Evolutionary conservation across 306 rosid genomes (phyloP).

Genomic region (Spatholobus suberectus): DNA sequence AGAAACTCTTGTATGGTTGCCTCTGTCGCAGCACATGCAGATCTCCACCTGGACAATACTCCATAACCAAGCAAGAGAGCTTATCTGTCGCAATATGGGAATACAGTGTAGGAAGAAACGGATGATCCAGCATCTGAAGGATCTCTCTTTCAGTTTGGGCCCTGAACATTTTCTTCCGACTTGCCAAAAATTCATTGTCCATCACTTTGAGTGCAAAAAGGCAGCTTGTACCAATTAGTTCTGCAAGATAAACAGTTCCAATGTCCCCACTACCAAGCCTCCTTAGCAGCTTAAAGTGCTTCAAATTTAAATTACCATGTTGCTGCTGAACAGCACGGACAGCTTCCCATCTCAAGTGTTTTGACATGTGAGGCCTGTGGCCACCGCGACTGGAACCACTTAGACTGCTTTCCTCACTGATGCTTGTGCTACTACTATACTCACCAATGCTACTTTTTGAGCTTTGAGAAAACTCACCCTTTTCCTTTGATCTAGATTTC

Average conservation of each 20-base stretch:
- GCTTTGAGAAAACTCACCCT: conserved; percentile 90
- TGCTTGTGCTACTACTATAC: conserved; percentile 87
- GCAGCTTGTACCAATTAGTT: conserved; percentile 74
- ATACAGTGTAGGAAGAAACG: conserved; percentile 92
- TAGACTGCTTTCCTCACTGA: conserved; percentile 86
- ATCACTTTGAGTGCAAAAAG: conserved; percentile 90
- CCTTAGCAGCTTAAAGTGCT: conserved; percentile 77
- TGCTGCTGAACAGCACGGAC: conserved; percentile 68
- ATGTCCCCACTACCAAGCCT: conserved; percentile 98
- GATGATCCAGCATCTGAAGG: conserved; percentile 93
- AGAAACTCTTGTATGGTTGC: conserved; percentile 78
- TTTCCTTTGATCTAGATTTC: conserved; percentile 85
- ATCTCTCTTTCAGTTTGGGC: conserved; percentile 97
- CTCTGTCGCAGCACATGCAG: conserved; percentile 93
- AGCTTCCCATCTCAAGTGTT: conserved; percentile 97
- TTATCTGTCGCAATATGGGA: conserved; percentile 77
- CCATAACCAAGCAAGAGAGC: conserved; percentile 92
- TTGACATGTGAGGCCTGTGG: conserved; percentile 96
- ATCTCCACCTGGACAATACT: conserved; percentile 96
- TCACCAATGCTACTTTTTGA: conserved; percentile 98
- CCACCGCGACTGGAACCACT: conserved; percentile 86
- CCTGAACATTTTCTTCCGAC: conserved; percentile 79
- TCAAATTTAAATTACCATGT: conserved; percentile 75
- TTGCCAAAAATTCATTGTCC: conserved; percentile 88
- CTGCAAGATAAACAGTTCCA: conserved; percentile 98